A percentile compares a stretch with the other conserved stretches of the same genome.
phyloP scores from a whole-genome alignment of 208 protist species.

The Crithidia expoeki region DNA sequence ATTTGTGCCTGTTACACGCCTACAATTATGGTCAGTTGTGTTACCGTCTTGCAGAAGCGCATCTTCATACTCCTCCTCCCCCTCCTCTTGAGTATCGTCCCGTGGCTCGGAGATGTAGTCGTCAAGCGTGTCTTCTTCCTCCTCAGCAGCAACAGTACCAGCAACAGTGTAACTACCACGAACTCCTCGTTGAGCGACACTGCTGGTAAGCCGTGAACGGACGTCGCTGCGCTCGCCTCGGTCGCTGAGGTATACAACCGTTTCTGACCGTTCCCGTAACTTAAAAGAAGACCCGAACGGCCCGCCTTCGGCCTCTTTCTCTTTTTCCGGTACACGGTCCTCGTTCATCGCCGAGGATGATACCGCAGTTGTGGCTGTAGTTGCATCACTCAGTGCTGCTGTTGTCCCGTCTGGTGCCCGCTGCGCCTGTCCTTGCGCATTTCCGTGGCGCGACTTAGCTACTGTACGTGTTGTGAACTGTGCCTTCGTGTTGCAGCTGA shows the following conservation, averaged over 20 bases:
- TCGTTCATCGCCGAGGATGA: background rate
- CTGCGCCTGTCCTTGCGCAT: background rate
- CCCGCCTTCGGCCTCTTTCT: background rate
- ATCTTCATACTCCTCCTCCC: background rate
- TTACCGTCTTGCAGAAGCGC: background rate
- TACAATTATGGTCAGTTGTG: too few species aligned
- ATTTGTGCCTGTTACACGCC: too few species aligned
- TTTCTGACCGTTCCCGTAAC: slow-evolving; percentile 12
- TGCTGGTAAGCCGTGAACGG: background rate
- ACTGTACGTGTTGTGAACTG: too few species aligned
- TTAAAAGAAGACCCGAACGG: background rate
- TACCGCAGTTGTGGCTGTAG: background rate
- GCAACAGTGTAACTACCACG: too few species aligned
- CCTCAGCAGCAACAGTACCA: too few species aligned
- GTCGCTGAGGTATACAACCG: slow-evolving; percentile 7
- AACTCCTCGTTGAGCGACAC: too few species aligned
- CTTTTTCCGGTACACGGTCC: background rate
- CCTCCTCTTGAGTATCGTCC: background rate
- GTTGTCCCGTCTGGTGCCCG: background rate
- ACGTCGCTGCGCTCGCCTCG: background rate
- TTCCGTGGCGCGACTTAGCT: too few species aligned
- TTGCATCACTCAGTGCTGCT: background rate
- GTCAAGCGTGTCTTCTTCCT: background rate
- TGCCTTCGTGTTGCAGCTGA: background rate
- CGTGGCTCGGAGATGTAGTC: background rate